Evolutionary conservation across 1,284 basidiomycete genomes (phyloP).

Genomic region (Moesziomyces sp.): DNA sequence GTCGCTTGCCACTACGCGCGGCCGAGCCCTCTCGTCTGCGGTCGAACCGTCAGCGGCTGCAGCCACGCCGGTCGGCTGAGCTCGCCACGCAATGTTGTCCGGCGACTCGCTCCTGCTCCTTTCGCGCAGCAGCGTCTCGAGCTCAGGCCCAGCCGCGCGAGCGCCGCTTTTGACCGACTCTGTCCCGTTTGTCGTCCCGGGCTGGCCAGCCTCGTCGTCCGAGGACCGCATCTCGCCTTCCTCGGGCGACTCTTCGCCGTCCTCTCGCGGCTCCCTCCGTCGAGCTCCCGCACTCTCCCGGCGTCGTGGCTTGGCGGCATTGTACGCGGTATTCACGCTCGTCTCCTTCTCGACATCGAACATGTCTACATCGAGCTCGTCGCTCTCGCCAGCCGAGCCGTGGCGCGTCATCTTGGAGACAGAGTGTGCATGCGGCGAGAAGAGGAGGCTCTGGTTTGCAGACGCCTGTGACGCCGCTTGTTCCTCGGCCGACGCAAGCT

Average conservation of each 20-base stretch:
- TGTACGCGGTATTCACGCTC: conserved; percentile 20
- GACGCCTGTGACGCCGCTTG: conserved; percentile 4
- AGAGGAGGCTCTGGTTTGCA: conserved; percentile 22
- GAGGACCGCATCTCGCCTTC: conserved; percentile 50
- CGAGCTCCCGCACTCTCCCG: background rate
- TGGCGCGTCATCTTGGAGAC: background rate
- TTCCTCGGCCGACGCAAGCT: conserved; percentile 27
- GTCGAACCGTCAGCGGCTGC: background rate
- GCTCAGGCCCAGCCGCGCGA: background rate
- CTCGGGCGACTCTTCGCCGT: conserved; percentile 38
- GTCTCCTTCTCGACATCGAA: conserved; percentile 20
- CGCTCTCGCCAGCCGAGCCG: background rate
- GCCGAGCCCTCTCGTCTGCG: background rate
- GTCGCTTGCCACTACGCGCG: conserved; percentile 1
- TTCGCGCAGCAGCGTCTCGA: conserved; percentile 4
- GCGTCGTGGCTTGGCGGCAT: background rate
- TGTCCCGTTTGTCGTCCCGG: background rate
- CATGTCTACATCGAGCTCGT: conserved; percentile 4
- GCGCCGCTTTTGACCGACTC: no score
- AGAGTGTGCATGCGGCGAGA: conserved; percentile 20
- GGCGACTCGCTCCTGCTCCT: conserved; percentile 30
- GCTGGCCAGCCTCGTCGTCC: conserved; percentile 14
- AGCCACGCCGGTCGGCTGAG: background rate
- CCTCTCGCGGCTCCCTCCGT: conserved; percentile 2
- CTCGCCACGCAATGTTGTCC: conserved; percentile 34